A percentile compares a stretch with the other conserved stretches of the same genome.
phyloP scores from a whole-genome alignment of 805 yeast species.

The Candida pini region DNA sequence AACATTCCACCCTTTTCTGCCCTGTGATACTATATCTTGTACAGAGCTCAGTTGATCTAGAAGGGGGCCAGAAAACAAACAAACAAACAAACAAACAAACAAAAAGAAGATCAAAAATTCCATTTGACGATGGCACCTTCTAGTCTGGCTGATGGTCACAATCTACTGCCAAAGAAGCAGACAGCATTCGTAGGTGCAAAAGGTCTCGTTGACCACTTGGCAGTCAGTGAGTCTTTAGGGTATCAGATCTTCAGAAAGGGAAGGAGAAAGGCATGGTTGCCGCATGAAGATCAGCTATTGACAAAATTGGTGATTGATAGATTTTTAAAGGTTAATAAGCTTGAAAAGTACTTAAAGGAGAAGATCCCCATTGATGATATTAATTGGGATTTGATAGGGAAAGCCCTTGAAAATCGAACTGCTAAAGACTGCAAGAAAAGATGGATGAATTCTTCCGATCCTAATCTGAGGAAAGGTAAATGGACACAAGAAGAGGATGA shows the following conservation, averaged over 20 bases:
- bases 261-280: slow-evolving; percentile 66
- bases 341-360: slow-evolving; percentile 18
- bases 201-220: slow-evolving; percentile 50
- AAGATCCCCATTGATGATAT: slow-evolving; percentile 35
- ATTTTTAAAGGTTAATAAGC: slow-evolving; percentile 14
- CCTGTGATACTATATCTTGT: too few relatives aligned
- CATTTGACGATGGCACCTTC: background rate
- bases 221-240: slow-evolving; percentile 67
- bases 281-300: slow-evolving; percentile 63
- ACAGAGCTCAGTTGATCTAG: too few relatives aligned
- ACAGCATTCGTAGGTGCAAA: slow-evolving; percentile 1
- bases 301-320: slow-evolving; percentile 35
- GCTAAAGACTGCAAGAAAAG: slow-evolving; percentile 82
- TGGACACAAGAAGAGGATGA: slow-evolving; percentile 85
- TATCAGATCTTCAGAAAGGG: slow-evolving; percentile 65
- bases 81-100: background rate
- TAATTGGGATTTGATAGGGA: slow-evolving; percentile 60
- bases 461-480: slow-evolving; percentile 72
- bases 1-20: too few relatives aligned
- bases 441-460: slow-evolving; percentile 84
- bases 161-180: background rate
- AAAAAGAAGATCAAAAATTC: background rate
- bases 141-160: background rate
- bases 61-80: background rate
- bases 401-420: slow-evolving; percentile 45